Conservation (phyloP, 768 basidiomycete species). For the Solioccasus polychromus region DNA sequence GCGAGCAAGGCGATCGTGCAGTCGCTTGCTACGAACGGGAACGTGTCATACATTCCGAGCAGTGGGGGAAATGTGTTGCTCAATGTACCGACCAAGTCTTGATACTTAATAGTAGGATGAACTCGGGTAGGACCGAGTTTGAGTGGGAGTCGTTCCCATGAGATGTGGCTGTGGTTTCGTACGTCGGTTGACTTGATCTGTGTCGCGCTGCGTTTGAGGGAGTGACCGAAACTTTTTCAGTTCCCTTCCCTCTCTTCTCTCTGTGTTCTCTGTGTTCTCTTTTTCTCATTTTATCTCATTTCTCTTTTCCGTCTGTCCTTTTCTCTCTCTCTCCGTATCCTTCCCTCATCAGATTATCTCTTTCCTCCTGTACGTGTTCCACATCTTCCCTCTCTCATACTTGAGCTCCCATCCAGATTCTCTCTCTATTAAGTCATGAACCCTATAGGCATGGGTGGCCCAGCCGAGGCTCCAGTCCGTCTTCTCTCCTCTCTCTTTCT, state of each 20-base stretch:
- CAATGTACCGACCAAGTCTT: constrained; percentile 63
- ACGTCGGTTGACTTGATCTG: constrained; percentile 20
- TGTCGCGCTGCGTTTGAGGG: constrained; percentile 22
- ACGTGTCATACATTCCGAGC: constrained; percentile 89
- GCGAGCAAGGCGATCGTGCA: constrained; percentile 96
- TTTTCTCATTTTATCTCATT: constrained; percentile 32
- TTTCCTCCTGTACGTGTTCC: constrained; percentile 32
- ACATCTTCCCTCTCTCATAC: not conserved
- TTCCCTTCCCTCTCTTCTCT: constrained; percentile 17
- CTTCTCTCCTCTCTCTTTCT: not conserved
- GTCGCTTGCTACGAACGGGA: constrained; percentile 72
- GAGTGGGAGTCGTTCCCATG: constrained; percentile 19
- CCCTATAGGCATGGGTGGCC: constrained; percentile 65
- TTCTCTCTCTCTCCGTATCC: constrained; percentile 34
- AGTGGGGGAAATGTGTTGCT: constrained; percentile 77
- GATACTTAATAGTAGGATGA: not conserved
- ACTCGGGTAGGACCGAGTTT: constrained; percentile 19
- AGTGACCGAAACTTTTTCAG: constrained; percentile 15
- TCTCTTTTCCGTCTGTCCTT: constrained; percentile 36
- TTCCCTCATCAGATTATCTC: constrained; percentile 40
- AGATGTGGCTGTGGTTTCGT: constrained; percentile 22
- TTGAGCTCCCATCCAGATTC: constrained; percentile 18
- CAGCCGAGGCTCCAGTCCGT: constrained; percentile 78
- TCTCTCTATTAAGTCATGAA: constrained; percentile 60
- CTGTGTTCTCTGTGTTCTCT: constrained; percentile 26